phyloP scores from a whole-genome alignment of 495 filamentous ascomycete species.

The Cudoniella acicularis region DNA sequence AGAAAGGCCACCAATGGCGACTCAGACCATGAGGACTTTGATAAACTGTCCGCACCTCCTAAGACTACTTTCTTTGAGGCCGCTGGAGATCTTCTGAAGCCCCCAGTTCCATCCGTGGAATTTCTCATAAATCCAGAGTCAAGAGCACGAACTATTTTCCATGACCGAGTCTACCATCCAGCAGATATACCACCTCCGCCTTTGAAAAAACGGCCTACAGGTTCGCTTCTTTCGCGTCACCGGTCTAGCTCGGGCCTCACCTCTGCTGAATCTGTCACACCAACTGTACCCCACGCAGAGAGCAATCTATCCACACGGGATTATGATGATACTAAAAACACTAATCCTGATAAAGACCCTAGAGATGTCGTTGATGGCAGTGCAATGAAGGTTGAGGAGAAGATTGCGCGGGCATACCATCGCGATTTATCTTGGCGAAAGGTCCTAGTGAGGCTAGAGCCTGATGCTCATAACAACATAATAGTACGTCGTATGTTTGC shows the following conservation, averaged over 20 bases:
- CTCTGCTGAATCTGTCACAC: not conserved
- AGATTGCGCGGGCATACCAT: slow-evolving; percentile 95
- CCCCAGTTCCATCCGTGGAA: slow-evolving; percentile 73
- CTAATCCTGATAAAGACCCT: slow-evolving; percentile 27
- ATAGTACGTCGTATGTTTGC: slow-evolving; percentile 93
- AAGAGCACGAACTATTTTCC: slow-evolving; percentile 91
- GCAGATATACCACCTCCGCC: slow-evolving; percentile 86
- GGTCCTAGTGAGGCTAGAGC: slow-evolving; percentile 89
- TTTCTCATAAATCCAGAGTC: slow-evolving; percentile 79
- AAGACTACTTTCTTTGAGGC: slow-evolving; percentile 93
- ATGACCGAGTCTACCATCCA: slow-evolving; percentile 92
- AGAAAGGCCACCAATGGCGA: slow-evolving; percentile 21
- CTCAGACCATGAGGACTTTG: slow-evolving; percentile 34
- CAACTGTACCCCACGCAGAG: slow-evolving; percentile 3
- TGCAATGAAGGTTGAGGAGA: slow-evolving; percentile 88
- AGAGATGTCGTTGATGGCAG: slow-evolving; percentile 48
- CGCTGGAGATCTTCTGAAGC: slow-evolving; percentile 86
- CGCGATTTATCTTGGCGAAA: slow-evolving; percentile 89
- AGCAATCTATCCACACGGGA: slow-evolving; percentile 19
- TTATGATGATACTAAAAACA: slow-evolving; percentile 27
- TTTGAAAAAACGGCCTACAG: slow-evolving; percentile 44
- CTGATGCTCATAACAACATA: slow-evolving; percentile 98
- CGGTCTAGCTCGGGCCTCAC: not conserved
- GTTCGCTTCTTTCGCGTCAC: slow-evolving; percentile 6
- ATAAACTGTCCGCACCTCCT: slow-evolving; percentile 64